phyloP scores from a whole-genome alignment of 225 moss, liverwort and hornwort species.

The Ulota crispa region DNA sequence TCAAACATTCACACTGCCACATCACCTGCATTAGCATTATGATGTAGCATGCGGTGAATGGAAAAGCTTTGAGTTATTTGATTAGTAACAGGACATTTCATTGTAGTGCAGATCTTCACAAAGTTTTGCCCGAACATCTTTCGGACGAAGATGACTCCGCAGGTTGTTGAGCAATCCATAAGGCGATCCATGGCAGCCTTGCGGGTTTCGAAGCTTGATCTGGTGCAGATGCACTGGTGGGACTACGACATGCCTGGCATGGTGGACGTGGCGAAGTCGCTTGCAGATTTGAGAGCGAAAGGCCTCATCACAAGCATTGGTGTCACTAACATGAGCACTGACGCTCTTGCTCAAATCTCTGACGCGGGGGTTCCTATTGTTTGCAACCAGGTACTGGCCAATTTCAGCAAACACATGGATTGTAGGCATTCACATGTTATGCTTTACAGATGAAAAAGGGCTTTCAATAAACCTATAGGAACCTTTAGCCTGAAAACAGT shows the following conservation, averaged over 20 bases:
- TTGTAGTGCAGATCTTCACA: constrained; percentile 39
- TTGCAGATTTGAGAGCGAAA: constrained; percentile 50
- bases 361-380: constrained; percentile 52
- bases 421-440: not conserved
- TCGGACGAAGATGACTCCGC: constrained; percentile 41
- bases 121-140: constrained; percentile 55
- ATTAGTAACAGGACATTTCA: not conserved
- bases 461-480: not conserved
- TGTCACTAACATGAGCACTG: constrained; percentile 56
- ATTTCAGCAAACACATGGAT: not conserved
- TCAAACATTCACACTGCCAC: not conserved
- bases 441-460: not conserved
- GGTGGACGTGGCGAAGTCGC: constrained; percentile 53
- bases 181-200: constrained; percentile 46
- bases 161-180: constrained; percentile 45
- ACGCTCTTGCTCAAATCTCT: constrained; percentile 42
- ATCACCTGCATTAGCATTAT: not conserved
- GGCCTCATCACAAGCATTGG: constrained; percentile 55
- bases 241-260: constrained; percentile 48
- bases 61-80: not conserved
- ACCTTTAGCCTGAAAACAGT: not conserved
- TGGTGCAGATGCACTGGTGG: constrained; percentile 65
- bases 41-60: not conserved
- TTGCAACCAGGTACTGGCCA: constrained; percentile 50
- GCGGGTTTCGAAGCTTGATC: constrained; percentile 41